Conservation (phyloP, 2,329 filamentous ascomycete genomes). For the Moelleriella libera region DNA sequence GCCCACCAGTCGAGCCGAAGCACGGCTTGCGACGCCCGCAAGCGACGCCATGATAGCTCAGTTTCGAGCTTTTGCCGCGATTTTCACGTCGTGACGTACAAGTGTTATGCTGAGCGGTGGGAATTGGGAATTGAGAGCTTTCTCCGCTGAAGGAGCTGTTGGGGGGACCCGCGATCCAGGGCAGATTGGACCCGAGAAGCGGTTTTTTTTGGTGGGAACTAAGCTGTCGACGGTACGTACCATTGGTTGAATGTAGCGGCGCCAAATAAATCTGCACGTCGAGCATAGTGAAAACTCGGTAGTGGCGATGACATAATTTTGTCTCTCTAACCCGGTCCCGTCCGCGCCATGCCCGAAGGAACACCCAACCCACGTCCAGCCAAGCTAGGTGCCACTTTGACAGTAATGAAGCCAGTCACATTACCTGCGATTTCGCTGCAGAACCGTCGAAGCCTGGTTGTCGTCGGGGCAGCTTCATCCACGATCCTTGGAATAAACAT, state of each 20-base stretch:
- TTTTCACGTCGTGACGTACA: no score
- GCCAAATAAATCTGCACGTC: background rate
- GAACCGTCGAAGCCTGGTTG: no score
- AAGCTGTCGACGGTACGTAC: constrained; percentile 2
- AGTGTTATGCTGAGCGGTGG: no score
- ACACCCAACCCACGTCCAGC: background rate
- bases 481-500: no score
- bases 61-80: constrained; percentile 3
- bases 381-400: background rate
- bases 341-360: background rate
- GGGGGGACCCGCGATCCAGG: no score
- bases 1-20: constrained; percentile 45
- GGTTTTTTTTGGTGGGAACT: constrained; percentile 14
- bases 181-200: no score
- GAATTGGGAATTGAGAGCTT: constrained; percentile 8
- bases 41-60: constrained; percentile 48
- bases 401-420: background rate
- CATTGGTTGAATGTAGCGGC: background rate
- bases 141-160: constrained; percentile 8
- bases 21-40: constrained; percentile 46
- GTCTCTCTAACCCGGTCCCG: background rate
- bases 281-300: background rate
- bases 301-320: background rate
- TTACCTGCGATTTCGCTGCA: no score
- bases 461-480: no score